These are phyloP conservation scores for Aspergillus neoniger DNA, from an alignment of 2,329 filamentous ascomycete species.

Conservation along the genomic window DNA sequence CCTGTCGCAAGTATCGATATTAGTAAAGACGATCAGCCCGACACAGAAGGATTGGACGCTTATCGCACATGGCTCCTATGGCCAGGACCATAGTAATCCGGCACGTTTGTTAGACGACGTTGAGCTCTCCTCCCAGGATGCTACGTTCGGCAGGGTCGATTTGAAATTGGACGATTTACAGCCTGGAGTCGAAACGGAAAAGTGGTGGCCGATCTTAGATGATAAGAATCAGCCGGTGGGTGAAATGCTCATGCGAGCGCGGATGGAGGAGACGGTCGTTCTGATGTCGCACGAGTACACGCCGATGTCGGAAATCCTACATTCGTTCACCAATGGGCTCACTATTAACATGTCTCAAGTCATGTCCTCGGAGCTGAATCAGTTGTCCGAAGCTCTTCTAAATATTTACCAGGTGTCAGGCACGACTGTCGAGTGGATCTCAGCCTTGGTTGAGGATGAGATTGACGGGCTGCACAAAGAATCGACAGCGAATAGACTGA, in stretches of 20 bases:
- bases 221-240: conserved; percentile 75
- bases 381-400: conserved; percentile 80
- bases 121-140: conserved; percentile 51
- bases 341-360: conserved; percentile 81
- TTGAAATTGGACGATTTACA: conserved; percentile 78
- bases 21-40: conserved; percentile 50
- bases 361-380: conserved; percentile 73
- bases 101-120: conserved; percentile 47
- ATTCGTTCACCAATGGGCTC: conserved; percentile 79
- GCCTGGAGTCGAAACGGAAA: conserved; percentile 74
- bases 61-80: conserved; percentile 47
- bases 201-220: conserved; percentile 83
- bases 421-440: conserved; percentile 82
- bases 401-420: conserved; percentile 96
- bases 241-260: conserved; percentile 79
- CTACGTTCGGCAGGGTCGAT: conserved; percentile 65
- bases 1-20: conserved; percentile 48
- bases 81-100: conserved; percentile 44
- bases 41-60: conserved; percentile 54
- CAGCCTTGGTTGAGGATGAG: conserved; percentile 90
- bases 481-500: conserved; percentile 63
- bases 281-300: conserved; percentile 84
- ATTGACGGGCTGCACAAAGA: conserved; percentile 92
- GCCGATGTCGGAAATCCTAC: conserved; percentile 76
- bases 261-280: conserved; percentile 86